Conservation (phyloP, 1,284 basidiomycete species). For the Heterobasidion irregulare region DNA sequence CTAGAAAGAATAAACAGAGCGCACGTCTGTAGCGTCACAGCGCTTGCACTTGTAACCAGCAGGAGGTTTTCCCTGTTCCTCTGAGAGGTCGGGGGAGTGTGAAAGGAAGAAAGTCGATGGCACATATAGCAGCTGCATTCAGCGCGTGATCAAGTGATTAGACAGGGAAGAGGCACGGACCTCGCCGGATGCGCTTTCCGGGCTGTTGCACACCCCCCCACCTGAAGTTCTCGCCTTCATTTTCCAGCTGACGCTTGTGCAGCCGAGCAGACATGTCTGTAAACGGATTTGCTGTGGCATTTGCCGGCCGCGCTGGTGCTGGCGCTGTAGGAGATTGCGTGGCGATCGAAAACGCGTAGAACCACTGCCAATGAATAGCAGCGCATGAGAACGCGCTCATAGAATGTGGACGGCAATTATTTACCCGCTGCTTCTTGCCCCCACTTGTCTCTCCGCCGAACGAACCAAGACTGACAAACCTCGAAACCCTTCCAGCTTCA, state of each 20-base stretch:
- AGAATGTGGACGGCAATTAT: slow-evolving; percentile 15
- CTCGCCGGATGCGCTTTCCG: slow-evolving; percentile 45
- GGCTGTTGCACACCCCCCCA: slow-evolving; percentile 54
- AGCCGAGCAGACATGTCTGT: slow-evolving; percentile 25
- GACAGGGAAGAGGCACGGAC: slow-evolving; percentile 25
- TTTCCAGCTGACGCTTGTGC: slow-evolving; percentile 48
- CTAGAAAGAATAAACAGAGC: slow-evolving; percentile 6
- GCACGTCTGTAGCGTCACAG: slow-evolving; percentile 68
- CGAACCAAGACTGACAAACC: slow-evolving; percentile 82
- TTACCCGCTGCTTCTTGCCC: slow-evolving; percentile 79
- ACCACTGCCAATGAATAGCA: slow-evolving; percentile 42
- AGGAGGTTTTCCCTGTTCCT: slow-evolving; percentile 47
- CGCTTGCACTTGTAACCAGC: slow-evolving; percentile 69
- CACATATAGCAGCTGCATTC: not conserved
- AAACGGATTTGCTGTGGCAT: slow-evolving; percentile 72
- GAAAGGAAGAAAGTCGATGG: not conserved
- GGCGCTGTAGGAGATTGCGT: slow-evolving; percentile 26
- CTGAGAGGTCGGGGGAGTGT: slow-evolving; percentile 12
- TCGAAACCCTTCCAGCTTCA: slow-evolving; percentile 55
- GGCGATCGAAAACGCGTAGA: slow-evolving; percentile 68
- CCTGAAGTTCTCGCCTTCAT: slow-evolving; percentile 53
- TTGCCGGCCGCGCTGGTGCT: slow-evolving; percentile 44
- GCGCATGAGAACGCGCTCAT: not conserved
- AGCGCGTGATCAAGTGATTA: not conserved
- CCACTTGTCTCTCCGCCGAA: slow-evolving; percentile 58